Base-by-base conservation (phyloP, 495 filamentous ascomycete species). In the Penicillium silybi region DNA sequence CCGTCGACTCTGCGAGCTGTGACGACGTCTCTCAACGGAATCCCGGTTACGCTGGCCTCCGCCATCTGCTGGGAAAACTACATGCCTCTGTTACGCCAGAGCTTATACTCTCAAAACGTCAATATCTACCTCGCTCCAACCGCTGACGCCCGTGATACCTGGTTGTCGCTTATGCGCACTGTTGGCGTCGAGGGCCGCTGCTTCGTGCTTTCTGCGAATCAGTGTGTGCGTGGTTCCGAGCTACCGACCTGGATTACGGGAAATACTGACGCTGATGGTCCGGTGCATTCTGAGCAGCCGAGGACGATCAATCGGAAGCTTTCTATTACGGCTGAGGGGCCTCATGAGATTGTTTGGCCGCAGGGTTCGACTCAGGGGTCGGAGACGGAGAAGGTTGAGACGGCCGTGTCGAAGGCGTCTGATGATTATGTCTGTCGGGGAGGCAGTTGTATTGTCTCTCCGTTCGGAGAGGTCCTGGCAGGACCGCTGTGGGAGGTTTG, bases 61-160 rank as follows among this genome's bases (percentile, higher is more conserved):
- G 92, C 90, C 1, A 92, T 97, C 41, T 97, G 92, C 72, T 97
- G 92, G 92, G 92, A 97, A 68, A 96, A 90, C 58, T 93, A 89
- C 62, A 97, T 97, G 91, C 91, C 91, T 0, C 72, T 96, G 15
- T 75, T 97, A 1, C 73, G 86, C 10, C 76, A 88, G 43, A 80
- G 83, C 11, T 76, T 97, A n/a, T 97, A 97, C 61, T 76, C 81
- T 3, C 92, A 97, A 66, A 93, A 95, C 62, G 85, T 96, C 47
- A 93, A 91, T 63, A 72, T 97, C 23, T 97, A 92, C 61, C 82
- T 96, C 13, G 91, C 92, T 0, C 92, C 92, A 0, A 96, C 91
- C 5, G 92, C 92, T 6, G 92, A 97, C 66, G 81, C 76, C 19
- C 78, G 90, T 40, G 85, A 91, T 60, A 84, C 88, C 2, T 97